Percentiles rank a stretch among this genome's conserved stretches.
Evolutionary conservation across 164 flowering plant genomes (phyloP).

Genomic region (Nymphaea colorata): DNA sequence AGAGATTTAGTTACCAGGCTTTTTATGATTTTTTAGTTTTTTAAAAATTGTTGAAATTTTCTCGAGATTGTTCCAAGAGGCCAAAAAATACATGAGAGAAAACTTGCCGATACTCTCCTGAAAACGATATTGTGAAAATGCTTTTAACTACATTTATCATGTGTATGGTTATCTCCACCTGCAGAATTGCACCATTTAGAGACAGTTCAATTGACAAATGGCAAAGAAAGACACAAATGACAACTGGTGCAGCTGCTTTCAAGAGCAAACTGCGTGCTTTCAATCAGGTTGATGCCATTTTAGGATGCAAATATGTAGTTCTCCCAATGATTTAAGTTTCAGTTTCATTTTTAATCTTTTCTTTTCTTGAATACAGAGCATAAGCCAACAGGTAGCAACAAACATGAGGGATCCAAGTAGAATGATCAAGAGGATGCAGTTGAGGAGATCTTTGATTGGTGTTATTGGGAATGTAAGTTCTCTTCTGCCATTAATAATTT

Average conservation of each 20-base stretch:
- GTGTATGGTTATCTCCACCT: constrained; percentile 4
- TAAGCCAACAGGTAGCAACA: constrained; percentile 82
- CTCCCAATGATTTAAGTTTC: not conserved
- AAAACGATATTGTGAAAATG: too few species aligned
- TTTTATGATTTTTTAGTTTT: too few species aligned
- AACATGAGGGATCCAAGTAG: constrained; percentile 96
- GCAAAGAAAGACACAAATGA: constrained; percentile 89
- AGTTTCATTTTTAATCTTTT: constrained; percentile 1
- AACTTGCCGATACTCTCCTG: too few species aligned
- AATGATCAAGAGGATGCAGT: constrained; percentile 83
- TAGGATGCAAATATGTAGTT: not conserved
- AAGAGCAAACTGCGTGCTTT: constrained; percentile 75
- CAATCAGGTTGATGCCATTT: constrained; percentile 56
- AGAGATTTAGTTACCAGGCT: too few species aligned
- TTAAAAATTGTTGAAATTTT: too few species aligned
- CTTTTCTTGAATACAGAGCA: constrained; percentile 35
- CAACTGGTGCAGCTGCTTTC: constrained; percentile 85
- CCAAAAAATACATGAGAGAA: too few species aligned
- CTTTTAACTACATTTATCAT: too few species aligned
- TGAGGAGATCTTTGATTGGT: constrained; percentile 45
- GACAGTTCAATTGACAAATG: constrained; percentile 81
- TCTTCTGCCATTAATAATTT: not conserved
- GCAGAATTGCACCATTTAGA: constrained; percentile 63
- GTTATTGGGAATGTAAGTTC: constrained; percentile 60
- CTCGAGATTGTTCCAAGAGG: too few species aligned